Evolutionary conservation across 2,329 filamentous ascomycete genomes (phyloP).

Genomic region (Ceratocystis huliohia): DNA sequence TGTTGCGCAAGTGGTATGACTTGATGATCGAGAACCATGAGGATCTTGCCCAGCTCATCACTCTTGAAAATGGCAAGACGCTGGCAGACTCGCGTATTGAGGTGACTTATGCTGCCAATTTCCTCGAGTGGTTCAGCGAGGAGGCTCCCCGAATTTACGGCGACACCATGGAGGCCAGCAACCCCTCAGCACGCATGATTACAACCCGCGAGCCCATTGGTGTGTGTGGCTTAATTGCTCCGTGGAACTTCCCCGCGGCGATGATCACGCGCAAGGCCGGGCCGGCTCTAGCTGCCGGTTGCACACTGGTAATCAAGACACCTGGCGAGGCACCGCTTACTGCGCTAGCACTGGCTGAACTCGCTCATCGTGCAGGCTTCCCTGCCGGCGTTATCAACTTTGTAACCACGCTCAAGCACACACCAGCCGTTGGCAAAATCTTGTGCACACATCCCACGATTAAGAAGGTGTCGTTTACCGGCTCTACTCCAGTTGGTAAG

Average conservation of each 20-base stretch:
- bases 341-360: constrained; percentile 68
- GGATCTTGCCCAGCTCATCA: constrained; percentile 54
- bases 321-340: constrained; percentile 85
- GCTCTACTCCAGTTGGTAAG: constrained; percentile 37
- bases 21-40: constrained; percentile 53
- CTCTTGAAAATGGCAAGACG: constrained; percentile 60
- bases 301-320: constrained; percentile 72
- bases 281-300: constrained; percentile 54
- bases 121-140: constrained; percentile 53
- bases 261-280: constrained; percentile 39
- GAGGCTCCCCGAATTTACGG: constrained; percentile 43
- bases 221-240: constrained; percentile 29
- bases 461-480: constrained; percentile 63
- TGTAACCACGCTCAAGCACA: constrained; percentile 65
- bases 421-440: constrained; percentile 58
- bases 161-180: constrained; percentile 41
- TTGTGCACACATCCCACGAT: constrained; percentile 31
- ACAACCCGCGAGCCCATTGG: constrained; percentile 29
- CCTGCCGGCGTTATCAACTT: constrained; percentile 81
- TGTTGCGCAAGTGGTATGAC: constrained; percentile 54
- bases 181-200: constrained; percentile 42
- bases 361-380: constrained; percentile 71
- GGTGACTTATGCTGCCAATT: constrained; percentile 44
- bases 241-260: constrained; percentile 46
- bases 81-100: constrained; percentile 47